Base-by-base conservation (phyloP, 768 basidiomycete species). In the Lactarius evosmus region DNA sequence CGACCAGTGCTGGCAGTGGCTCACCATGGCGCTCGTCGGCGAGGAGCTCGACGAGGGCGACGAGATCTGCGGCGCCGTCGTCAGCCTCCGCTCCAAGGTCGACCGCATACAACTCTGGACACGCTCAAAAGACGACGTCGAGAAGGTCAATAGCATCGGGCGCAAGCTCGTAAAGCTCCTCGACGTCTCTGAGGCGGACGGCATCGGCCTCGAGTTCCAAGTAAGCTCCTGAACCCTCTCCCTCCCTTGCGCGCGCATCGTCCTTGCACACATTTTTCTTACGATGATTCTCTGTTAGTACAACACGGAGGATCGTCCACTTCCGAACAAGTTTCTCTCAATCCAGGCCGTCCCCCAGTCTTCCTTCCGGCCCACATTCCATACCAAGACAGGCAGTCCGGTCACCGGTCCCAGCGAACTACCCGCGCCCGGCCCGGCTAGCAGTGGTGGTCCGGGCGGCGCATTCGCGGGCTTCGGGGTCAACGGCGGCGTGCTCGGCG, bases 31-130 rank as follows among this genome's bases (percentile, higher is more conserved):
- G 4, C 82, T 97, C 14, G 89, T 97, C 11, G 95, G 93, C 7
- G 87, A 93, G 75, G 76, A 80, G 60, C 75, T 83, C 52, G 81
- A 84, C 70, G 86, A 90, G 72, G 80, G 90, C 58, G 94, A 85
- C 72, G 81, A 84, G 67, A 89, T 95, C 61, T 92, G 89, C 67
- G 89, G 90, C 46, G 89, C 90, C 0, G 95, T 96, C 19, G 93
- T 95, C 54, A 93, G 91, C 69, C 76, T 93, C 73, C 79, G 92
- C 69, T 87, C 85, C 67, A 94, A 93, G 75, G 86, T 93, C 58
- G 92, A 96, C 72, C 79, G 95, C 57, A 92, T 97, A 60, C 95
- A 97, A 74, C 76, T 98, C 38, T 98, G 95, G 95, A 90, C 88
- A 50, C 79, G 95, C 64, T 81, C 79, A 68, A 91, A 91, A 76